Base-by-base conservation (phyloP, 805 yeast species). In the Saccharomycopsis synnaedendra region DNA sequence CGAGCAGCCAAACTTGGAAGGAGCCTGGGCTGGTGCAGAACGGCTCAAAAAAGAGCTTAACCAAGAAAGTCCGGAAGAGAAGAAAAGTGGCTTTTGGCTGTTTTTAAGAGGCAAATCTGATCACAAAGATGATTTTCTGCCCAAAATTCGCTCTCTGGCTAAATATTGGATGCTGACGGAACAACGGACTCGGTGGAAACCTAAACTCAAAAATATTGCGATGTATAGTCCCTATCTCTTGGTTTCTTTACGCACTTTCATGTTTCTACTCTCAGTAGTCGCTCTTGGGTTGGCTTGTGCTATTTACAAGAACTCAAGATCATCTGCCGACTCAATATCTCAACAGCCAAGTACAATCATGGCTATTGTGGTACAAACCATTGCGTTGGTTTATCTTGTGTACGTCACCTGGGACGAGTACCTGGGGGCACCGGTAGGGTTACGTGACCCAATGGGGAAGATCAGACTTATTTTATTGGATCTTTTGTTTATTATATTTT, bases 361-460 rank as follows among this genome's bases (percentile, higher is more conserved):
- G 95, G 93, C 97, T 3, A 74, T 93, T 2, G 79, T 79, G 45
- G 95, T 90, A 3, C 90, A 88, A 58, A 68, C 86, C 32, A 69
- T 80, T 52, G 95, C 96, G 3, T 64, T 86, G 30, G 73, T 78
- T 0, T 93, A 93, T 60, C 72, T 88, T 48, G 64, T 80, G 3
- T 88, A 85, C 63, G 85, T 90, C 61, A 79, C 95, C 2, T 80
- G 78, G 58, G 97, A 93, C 63, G 98, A 93, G 63, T 90, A 86
- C 63, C 75, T 81, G 29, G 94, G 96, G 9, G 83, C 86, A 60
- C 98, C 97, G 0, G 63, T 93, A 43, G 98, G 98, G 0, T 69
- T 93, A 41, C 74, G 98, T 56, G 76, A 86, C 52, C 94, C 97
- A 0, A 68, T 76, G 51, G 86, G 84, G 29, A 93, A 93, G 61